Base-by-base conservation (phyloP, 371 early-diverging fungal species). In the Mortierella sp. region DNA sequence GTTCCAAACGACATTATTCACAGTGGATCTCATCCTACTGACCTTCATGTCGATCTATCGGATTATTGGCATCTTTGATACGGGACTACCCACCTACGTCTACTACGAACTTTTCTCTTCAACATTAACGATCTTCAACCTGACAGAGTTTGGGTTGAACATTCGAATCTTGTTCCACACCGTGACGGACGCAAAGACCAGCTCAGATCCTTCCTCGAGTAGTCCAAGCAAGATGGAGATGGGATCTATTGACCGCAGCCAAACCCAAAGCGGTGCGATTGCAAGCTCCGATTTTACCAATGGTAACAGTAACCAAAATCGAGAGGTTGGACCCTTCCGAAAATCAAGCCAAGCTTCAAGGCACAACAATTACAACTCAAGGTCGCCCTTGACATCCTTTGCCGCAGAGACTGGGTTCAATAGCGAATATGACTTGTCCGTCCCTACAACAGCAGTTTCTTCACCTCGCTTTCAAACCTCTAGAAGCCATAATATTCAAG, bases 141-240 rank as follows among this genome's bases (percentile, higher is more conserved):
- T 77, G 57, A 72, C 77, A 39, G 77, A 77, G 49, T 77, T 77
- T 72, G 77, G 77, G 4, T 68, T 77, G 30, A 77, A 68, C 49
- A 77, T 77, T 51, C 77, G 77, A 0, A 68, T 64, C 58, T 32
- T 77, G 22, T 77, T 77, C 35, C 59, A 65, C 22, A 65, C 67
- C 6, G 70, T 78, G 18, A 51, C 58, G 6, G 73, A 69, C 0
- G 62, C 68, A 2, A 73, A 59, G 58, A 32, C 55, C 39, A 22
- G 14, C 9, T 59, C 68, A 0, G 70, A 62, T 9, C 26, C 28
- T 26, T 39, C 20, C 18, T 24, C 70, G 8, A 39, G n/a, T 2
- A 63, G 62, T 12, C 69, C 65, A 2, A 68, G 59, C 39, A 70
- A 65, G 47, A 47, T 71, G 30, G 80, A 79, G 72, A 75, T 79